Evolutionary conservation across 352 stramenopile species (phyloP), one percentile per base, ranked within the genome.

Genomic region (Aphanomyces euteiches): DNA sequence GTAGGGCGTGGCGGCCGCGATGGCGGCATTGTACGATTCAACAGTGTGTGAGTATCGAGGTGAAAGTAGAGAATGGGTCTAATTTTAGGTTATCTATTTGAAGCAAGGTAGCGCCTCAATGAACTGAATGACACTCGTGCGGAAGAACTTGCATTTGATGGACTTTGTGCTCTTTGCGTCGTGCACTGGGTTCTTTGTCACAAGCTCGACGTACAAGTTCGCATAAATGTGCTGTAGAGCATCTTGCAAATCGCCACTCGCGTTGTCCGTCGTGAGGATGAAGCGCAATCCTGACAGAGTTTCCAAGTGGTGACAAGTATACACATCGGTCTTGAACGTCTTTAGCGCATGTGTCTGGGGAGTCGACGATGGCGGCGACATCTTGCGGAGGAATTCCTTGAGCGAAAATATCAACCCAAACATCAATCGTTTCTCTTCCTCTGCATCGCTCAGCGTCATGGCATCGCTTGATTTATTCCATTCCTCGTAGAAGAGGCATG

Each of bases 331-430:
- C 72, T 95, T 89, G 71, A 87, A 95, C 28, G 74, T 75, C 34
- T 56, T 36, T 36, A 61, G 59, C 39, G 70, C 60, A 10, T 74
- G 73, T 17, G 71, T 50, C 36, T 66, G 8, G 38, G 28, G 43
- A 17, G 71, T 50, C 8, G 73, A 69, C 48, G 74, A 75, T n/a
- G 67, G 7, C n/a, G 84, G 86, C 50, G 85, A 80, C 45, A 93
- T 80, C 73, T 92, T 95, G 70, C 80, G 79, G 15, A 93, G 83
- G 47, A 95, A 93, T 72, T 95, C 88, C 73, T 97, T 96, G 61
- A 97, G 79, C 63, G 89, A 97, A 78, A 97, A 97, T 53, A 97
- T 81, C 70, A 97, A 82, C 0, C 91, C 90, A 61, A 97, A 97
- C 39, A 97, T 84, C 69, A 97, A 80, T n/a, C 89, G 83, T 77